These are phyloP conservation scores for Xylariaceae sp. DNA, from an alignment of 2,329 filamentous ascomycete species.

Conservation along the genomic window DNA sequence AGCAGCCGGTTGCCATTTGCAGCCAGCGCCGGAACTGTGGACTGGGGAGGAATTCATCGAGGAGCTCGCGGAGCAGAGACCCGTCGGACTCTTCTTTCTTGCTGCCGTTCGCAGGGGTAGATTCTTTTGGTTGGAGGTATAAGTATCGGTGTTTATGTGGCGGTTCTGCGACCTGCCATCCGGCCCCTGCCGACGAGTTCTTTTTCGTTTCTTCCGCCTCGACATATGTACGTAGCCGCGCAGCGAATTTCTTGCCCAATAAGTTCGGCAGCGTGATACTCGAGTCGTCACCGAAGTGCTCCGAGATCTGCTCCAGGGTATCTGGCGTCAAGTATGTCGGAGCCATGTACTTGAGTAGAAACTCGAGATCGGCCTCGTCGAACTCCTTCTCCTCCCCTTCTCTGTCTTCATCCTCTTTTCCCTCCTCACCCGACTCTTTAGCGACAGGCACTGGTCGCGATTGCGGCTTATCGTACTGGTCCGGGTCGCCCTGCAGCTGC, in stretches of 20 bases:
- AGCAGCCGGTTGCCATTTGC: constrained; percentile 72
- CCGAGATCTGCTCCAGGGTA: constrained; percentile 75
- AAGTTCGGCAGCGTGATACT: constrained; percentile 79
- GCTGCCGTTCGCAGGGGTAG: constrained; percentile 21
- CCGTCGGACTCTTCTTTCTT: constrained; percentile 27
- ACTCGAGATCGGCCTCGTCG: constrained; percentile 78
- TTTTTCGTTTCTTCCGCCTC: constrained; percentile 54
- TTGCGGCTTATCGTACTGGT: constrained; percentile 80
- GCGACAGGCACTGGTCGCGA: constrained; percentile 50
- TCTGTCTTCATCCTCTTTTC: too few species aligned
- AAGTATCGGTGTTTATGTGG: constrained; percentile 95
- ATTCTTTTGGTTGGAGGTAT: constrained; percentile 62
- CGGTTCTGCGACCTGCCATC: constrained; percentile 76
- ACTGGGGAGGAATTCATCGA: constrained; percentile 80
- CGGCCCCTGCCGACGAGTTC: constrained; percentile 41
- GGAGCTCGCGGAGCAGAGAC: constrained; percentile 68
- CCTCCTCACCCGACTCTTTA: constrained; percentile 53
- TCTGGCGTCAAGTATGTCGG: constrained; percentile 91
- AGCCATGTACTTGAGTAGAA: constrained; percentile 83
- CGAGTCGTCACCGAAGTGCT: constrained; percentile 77
- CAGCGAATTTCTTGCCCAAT: constrained; percentile 72
- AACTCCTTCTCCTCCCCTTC: constrained; percentile 64
- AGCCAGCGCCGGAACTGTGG: constrained; percentile 87
- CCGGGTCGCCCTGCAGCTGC: constrained; percentile 87
- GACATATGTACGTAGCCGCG: constrained; percentile 67